Percentiles rank a stretch among this genome's conserved stretches.
phyloP scores from a whole-genome alignment of 2,329 filamentous ascomycete species.

The Arthrobotrys musiformis region DNA sequence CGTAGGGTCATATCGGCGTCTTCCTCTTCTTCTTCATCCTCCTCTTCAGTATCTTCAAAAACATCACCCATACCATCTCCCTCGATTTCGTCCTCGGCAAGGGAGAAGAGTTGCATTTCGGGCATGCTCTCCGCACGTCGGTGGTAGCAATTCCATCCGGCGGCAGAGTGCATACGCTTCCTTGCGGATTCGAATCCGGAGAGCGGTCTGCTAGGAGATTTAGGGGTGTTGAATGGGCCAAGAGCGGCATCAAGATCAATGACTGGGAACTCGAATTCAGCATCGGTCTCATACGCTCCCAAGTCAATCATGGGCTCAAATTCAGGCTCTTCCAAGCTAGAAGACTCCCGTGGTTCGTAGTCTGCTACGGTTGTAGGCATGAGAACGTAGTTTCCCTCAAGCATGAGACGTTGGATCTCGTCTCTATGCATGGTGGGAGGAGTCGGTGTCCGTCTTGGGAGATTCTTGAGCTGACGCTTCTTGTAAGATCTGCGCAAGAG shows the following conservation, averaged over 20 bases:
- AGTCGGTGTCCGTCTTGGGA: conserved; percentile 63
- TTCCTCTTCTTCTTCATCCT: conserved; percentile 65
- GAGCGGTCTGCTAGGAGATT: conserved; percentile 66
- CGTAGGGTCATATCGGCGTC: conserved; percentile 54
- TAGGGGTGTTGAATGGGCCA: conserved; percentile 87
- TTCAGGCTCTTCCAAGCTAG: conserved; percentile 58
- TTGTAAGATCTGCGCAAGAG: conserved; percentile 65
- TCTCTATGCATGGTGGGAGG: conserved; percentile 62
- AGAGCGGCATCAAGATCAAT: conserved; percentile 95
- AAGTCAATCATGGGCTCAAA: conserved; percentile 58
- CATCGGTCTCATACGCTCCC: conserved; percentile 62
- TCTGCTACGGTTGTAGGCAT: conserved; percentile 56
- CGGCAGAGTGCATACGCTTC: conserved; percentile 79
- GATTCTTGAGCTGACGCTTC: conserved; percentile 66
- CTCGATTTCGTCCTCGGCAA: conserved; percentile 69
- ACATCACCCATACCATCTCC: conserved; percentile 82
- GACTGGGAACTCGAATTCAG: conserved; percentile 74
- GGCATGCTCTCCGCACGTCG: conserved; percentile 82
- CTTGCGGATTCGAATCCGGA: conserved; percentile 76
- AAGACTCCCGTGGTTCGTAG: conserved; percentile 40
- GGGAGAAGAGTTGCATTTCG: conserved; percentile 75
- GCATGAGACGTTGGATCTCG: conserved; percentile 52
- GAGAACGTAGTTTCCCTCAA: conserved; percentile 59
- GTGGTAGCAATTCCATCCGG: conserved; percentile 79
- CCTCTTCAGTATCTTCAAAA: conserved; percentile 83